Conservation (phyloP, 1,139 yeast genomes). For the Citeromyces hawaiiensis region DNA sequence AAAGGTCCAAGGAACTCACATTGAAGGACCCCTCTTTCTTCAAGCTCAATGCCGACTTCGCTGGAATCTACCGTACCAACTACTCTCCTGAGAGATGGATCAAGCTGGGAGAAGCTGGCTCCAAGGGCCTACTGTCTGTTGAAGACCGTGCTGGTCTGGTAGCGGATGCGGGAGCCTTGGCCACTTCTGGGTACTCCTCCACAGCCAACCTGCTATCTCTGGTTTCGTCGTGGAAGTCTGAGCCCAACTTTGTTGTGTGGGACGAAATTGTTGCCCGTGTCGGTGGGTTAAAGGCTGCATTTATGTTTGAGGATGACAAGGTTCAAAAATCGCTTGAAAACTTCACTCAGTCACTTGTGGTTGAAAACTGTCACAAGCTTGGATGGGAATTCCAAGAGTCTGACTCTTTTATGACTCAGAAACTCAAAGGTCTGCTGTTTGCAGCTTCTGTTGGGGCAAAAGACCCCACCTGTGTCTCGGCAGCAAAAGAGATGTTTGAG, state of each 20-base stretch:
- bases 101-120: slow-evolving; percentile 61
- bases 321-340: slow-evolving; percentile 41
- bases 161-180: slow-evolving; percentile 67
- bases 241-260: slow-evolving; percentile 69
- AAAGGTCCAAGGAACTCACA: slow-evolving; percentile 36
- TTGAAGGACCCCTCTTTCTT: slow-evolving; percentile 37
- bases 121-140: slow-evolving; percentile 50
- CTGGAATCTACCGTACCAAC: slow-evolving; percentile 74
- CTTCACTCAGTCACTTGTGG: slow-evolving; percentile 48
- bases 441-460: slow-evolving; percentile 52
- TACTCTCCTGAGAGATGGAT: slow-evolving; percentile 66
- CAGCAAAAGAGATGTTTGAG: slow-evolving; percentile 43
- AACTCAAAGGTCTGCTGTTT: slow-evolving; percentile 64
- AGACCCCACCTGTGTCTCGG: slow-evolving; percentile 38
- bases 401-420: slow-evolving; percentile 63
- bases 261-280: slow-evolving; percentile 47
- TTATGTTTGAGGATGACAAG: slow-evolving; percentile 53
- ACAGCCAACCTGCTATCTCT: slow-evolving; percentile 54
- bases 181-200: slow-evolving; percentile 60
- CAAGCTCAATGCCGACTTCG: slow-evolving; percentile 72
- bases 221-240: slow-evolving; percentile 55
- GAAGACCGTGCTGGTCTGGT: slow-evolving; percentile 82
- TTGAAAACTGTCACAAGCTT: slow-evolving; percentile 38
- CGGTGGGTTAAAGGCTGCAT: slow-evolving; percentile 46
- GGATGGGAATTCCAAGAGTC: slow-evolving; percentile 58